phyloP scores from a whole-genome alignment of 1,284 basidiomycete genomes.

The Hymenochaete sp. region DNA sequence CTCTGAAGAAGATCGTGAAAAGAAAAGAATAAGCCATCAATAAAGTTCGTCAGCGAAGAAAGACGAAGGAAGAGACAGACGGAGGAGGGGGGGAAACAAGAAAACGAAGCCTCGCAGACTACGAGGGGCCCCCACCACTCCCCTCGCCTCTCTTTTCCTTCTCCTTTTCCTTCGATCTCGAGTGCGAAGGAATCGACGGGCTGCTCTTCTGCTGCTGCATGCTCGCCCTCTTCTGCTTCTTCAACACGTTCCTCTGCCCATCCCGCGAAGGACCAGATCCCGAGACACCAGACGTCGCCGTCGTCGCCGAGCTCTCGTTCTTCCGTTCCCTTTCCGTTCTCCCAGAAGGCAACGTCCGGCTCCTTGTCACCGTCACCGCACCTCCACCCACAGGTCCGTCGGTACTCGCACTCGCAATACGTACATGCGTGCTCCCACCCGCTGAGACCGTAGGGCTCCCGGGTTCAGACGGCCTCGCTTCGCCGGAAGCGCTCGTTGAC shows the following conservation, averaged over 20 bases:
- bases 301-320: background rate
- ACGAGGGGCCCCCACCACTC: too few relatives aligned
- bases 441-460: background rate
- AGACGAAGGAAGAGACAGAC: too few relatives aligned
- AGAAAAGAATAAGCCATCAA: too few relatives aligned
- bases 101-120: too few relatives aligned
- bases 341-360: slow-evolving; percentile 50
- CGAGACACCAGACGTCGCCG: background rate
- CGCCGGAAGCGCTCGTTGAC: slow-evolving; percentile 2
- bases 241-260: slow-evolving; percentile 12
- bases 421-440: background rate
- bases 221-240: slow-evolving; percentile 16
- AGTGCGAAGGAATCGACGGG: too few relatives aligned
- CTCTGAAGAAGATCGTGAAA: too few relatives aligned
- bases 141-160: too few relatives aligned
- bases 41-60: too few relatives aligned
- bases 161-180: too few relatives aligned
- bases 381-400: background rate
- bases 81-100: too few relatives aligned
- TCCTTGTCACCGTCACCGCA: slow-evolving; percentile 41
- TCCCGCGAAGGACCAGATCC: background rate
- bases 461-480: background rate
- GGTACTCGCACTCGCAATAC: slow-evolving; percentile 8
- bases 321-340: slow-evolving; percentile 17
- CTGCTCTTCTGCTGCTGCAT: too few relatives aligned